A percentile compares a stretch with the other conserved stretches of the same genome.
Evolutionary conservation across 768 basidiomycete genomes (phyloP).

Genomic region (Boletus edulis): DNA sequence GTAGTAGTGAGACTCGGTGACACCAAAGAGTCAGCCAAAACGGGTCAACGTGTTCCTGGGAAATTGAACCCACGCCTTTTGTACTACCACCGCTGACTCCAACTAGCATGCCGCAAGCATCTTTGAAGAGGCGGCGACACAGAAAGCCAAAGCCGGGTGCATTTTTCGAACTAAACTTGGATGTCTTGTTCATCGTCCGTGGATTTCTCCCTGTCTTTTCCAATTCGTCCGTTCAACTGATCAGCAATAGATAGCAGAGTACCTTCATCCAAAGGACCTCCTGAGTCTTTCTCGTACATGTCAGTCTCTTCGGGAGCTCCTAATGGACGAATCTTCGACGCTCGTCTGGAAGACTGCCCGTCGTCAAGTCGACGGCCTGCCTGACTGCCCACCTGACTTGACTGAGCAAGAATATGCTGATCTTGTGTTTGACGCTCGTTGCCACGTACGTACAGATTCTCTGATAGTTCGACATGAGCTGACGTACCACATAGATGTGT

Average conservation of each 20-base stretch:
- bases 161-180: slow-evolving; percentile 9
- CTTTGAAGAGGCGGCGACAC: neutral
- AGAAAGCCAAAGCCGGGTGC: neutral
- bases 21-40: too few relatives aligned
- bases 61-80: too few relatives aligned
- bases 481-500: slow-evolving; percentile 1
- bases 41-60: too few relatives aligned
- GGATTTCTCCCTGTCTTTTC: neutral
- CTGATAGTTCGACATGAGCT: neutral
- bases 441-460: neutral
- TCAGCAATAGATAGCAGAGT: neutral
- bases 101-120: too few relatives aligned
- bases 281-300: neutral
- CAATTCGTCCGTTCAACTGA: neutral
- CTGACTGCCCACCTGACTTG: slow-evolving; percentile 42
- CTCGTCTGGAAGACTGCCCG: neutral
- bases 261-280: neutral
- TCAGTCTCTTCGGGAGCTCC: neutral
- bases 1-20: too few relatives aligned
- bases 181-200: slow-evolving; percentile 6
- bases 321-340: neutral
- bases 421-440: slow-evolving; percentile 34
- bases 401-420: slow-evolving; percentile 43
- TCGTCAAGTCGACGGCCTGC: slow-evolving; percentile 10
- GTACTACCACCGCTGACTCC: too few relatives aligned